Conservation (phyloP, 139 green algal species). For the Eudorina sp. region DNA sequence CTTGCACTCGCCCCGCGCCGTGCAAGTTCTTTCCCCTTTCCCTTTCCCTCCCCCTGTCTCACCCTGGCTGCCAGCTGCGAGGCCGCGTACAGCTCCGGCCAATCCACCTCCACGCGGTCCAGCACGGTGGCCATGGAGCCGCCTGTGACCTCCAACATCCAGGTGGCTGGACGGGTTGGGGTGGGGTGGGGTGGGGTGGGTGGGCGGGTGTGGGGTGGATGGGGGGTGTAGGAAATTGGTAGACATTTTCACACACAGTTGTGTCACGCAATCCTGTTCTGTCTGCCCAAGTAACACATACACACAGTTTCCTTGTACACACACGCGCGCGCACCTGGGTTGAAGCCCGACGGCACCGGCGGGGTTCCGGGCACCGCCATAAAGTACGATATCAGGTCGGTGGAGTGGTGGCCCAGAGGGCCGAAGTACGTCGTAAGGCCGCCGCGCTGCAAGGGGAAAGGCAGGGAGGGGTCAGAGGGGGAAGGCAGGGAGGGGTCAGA, state of each 20-base stretch:
- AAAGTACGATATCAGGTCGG: slow-evolving; percentile 81
- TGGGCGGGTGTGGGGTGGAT: background rate
- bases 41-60: background rate
- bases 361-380: slow-evolving; percentile 40
- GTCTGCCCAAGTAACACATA: too few species aligned
- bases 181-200: background rate
- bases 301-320: too few species aligned
- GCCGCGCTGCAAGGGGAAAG: background rate
- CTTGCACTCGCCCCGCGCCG: too few species aligned
- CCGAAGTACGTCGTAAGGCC: slow-evolving; percentile 87
- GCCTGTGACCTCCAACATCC: slow-evolving; percentile 84
- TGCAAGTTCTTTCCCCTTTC: too few species aligned
- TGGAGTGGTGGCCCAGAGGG: slow-evolving; percentile 72
- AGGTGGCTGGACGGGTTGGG: slow-evolving; percentile 67
- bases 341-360: slow-evolving; percentile 57
- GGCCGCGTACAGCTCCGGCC: slow-evolving; percentile 10
- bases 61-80: background rate
- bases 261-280: too few species aligned
- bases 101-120: slow-evolving; percentile 50
- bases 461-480: background rate
- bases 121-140: slow-evolving; percentile 54
- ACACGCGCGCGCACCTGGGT: slow-evolving; percentile 71
- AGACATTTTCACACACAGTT: too few species aligned
- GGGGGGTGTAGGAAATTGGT: too few species aligned
- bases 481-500: too few species aligned